Conservation (phyloP, 371 early-diverging fungal genomes). For the Conidiobolus coronatus region DNA sequence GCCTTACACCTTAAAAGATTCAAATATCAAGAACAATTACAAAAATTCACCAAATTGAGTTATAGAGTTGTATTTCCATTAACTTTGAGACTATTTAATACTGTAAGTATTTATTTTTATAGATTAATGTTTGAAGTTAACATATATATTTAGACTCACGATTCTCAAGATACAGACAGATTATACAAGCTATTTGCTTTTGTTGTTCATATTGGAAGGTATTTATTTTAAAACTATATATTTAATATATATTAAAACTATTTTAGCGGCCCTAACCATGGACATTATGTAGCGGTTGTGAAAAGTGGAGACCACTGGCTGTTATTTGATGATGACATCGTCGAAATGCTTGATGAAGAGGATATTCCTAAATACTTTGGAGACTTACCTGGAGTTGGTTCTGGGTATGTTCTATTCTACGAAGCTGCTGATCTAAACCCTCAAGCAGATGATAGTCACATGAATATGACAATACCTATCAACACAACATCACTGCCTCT, state of each 20-base stretch:
- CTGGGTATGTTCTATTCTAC: conserved; percentile 67
- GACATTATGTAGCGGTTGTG: conserved; percentile 83
- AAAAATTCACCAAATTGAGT: conserved; percentile 76
- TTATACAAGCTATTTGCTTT: conserved; percentile 73
- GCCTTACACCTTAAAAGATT: conserved; percentile 91
- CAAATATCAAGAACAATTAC: conserved; percentile 81
- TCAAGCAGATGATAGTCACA: not conserved
- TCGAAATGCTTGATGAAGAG: conserved; percentile 56
- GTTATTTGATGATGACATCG: conserved; percentile 84
- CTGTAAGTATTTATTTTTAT: conserved; percentile 19
- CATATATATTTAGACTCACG: conserved; percentile 31
- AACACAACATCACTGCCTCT: not conserved
- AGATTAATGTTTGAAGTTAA: not conserved
- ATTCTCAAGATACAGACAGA: conserved; percentile 60
- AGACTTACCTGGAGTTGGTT: conserved; percentile 49
- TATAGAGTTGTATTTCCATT: conserved; percentile 85
- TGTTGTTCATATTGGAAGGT: conserved; percentile 85
- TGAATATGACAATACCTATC: not conserved
- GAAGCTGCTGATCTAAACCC: conserved; percentile 22
- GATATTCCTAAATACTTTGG: conserved; percentile 68
- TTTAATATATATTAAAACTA: not conserved
- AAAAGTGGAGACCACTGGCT: conserved; percentile 75
- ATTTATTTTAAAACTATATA: conserved; percentile 1
- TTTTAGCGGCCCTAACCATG: conserved; percentile 76
- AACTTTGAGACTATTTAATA: conserved; percentile 81